These are phyloP conservation scores for Dactylis glomerata DNA, from an alignment of 176 grass and related monocot species.

Conservation along the genomic window DNA sequence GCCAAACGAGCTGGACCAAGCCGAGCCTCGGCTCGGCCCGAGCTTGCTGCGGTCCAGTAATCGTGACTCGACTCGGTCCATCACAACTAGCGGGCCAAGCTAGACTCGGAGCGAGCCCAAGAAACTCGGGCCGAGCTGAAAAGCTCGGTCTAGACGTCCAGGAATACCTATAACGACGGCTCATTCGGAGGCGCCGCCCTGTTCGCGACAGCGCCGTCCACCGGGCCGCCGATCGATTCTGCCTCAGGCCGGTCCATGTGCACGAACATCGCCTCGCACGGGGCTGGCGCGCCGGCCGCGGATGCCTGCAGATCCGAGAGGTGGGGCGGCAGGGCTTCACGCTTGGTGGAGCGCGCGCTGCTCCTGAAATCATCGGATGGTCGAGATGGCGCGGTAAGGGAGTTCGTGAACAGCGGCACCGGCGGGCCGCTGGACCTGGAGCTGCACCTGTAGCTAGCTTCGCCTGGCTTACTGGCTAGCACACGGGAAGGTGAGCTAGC, in stretches of 20 bases:
- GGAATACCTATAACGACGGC: background rate
- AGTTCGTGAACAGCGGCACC: background rate
- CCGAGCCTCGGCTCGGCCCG: no score
- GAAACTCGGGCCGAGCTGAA: no score
- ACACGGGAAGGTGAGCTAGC: no score
- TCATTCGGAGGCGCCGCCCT: background rate
- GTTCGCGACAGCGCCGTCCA: background rate
- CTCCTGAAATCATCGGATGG: background rate
- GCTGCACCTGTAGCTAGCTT: conserved; percentile 37
- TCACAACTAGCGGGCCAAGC: no score
- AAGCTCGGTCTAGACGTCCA: no score
- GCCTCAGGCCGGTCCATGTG: background rate
- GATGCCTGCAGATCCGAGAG: background rate
- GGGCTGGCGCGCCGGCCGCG: background rate
- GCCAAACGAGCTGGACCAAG: no score
- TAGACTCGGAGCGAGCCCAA: no score
- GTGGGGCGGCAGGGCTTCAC: background rate
- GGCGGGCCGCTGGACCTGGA: conserved; percentile 33
- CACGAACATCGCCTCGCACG: background rate
- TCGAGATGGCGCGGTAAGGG: background rate
- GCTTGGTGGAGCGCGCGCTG: background rate
- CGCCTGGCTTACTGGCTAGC: no score
- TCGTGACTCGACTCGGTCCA: no score
- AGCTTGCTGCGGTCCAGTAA: no score
- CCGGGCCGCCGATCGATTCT: background rate